Percentiles rank a stretch among this genome's conserved stretches.
phyloP scores from a whole-genome alignment of 2,329 filamentous ascomycete species.

The Beauveria medogensis region DNA sequence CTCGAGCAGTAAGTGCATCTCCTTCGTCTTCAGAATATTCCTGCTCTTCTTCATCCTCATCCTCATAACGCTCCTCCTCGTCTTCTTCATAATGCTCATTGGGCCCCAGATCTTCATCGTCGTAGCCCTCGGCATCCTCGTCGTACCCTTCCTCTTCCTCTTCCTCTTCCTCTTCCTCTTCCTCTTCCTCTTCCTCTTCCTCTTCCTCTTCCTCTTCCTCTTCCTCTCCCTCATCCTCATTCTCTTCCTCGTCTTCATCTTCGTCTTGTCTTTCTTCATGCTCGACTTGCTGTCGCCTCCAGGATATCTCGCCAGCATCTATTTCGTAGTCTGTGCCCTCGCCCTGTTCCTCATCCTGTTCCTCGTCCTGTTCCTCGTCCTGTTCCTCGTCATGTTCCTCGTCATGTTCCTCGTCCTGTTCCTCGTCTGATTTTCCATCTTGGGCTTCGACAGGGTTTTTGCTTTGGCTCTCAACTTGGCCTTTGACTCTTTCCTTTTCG shows the following conservation, averaged over 20 bases:
- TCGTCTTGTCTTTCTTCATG: constrained; percentile 15
- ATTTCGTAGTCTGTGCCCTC: constrained; percentile 14
- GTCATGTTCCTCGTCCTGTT: constrained; percentile 2
- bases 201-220: constrained; percentile 10
- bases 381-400: neutral
- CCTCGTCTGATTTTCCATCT: neutral
- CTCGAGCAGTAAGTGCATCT: neutral
- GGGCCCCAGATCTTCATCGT: neutral
- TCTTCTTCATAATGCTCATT: constrained; percentile 17
- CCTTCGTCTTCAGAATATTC: constrained; percentile 10
- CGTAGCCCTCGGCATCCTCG: constrained; percentile 12
- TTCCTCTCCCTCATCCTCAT: constrained; percentile 13
- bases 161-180: constrained; percentile 7
- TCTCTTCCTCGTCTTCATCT: constrained; percentile 7
- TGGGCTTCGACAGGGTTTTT: neutral
- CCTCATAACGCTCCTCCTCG: constrained; percentile 12
- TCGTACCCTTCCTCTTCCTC: constrained; percentile 15
- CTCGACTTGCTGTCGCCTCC: constrained; percentile 2
- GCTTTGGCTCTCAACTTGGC: neutral
- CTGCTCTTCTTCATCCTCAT: constrained; percentile 13
- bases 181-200: constrained; percentile 11
- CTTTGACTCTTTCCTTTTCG: neutral
- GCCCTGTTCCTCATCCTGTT: constrained; percentile 17
- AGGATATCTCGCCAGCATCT: neutral
- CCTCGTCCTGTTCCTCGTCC: neutral